Conservation (phyloP, 225 moss, liverwort and hornwort genomes). For the Polytrichum formosum region DNA sequence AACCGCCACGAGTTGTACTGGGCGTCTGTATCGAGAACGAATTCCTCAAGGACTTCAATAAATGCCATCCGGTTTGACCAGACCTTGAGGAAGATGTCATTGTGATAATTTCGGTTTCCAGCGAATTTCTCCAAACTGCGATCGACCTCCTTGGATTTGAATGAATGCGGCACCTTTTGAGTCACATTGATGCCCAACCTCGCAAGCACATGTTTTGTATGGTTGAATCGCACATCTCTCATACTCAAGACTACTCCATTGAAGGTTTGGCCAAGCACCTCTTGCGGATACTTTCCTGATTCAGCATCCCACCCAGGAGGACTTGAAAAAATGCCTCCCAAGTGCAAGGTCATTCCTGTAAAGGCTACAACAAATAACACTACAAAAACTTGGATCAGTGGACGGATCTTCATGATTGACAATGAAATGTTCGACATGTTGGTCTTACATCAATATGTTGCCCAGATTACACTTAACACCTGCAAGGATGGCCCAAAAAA, state of each 20-base stretch:
- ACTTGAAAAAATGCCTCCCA: neutral
- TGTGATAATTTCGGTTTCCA: slow-evolving; percentile 25
- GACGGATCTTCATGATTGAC: slow-evolving; percentile 27
- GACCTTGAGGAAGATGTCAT: slow-evolving; percentile 19
- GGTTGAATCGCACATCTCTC: slow-evolving; percentile 27
- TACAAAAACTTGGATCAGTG: slow-evolving; percentile 24
- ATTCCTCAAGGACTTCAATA: slow-evolving; percentile 26
- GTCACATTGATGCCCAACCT: slow-evolving; percentile 26
- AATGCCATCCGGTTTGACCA: slow-evolving; percentile 65
- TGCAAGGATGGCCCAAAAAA: too few species aligned
- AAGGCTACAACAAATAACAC: slow-evolving; percentile 27
- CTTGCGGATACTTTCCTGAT: neutral
- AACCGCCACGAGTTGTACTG: slow-evolving; percentile 35
- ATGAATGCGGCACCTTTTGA: slow-evolving; percentile 31
- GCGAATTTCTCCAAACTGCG: slow-evolving; percentile 19
- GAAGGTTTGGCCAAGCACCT: neutral
- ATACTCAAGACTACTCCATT: slow-evolving; percentile 45
- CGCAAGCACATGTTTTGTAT: slow-evolving; percentile 28
- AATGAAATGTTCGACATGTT: neutral
- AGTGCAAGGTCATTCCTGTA: slow-evolving; percentile 14
- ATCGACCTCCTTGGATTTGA: slow-evolving; percentile 29
- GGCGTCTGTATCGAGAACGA: slow-evolving; percentile 29
- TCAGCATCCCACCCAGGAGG: neutral
- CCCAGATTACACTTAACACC: too few species aligned
- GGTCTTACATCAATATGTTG: slow-evolving; percentile 11